Conservation (phyloP, 2,329 filamentous ascomycete genomes). For the Volutella citrinella region DNA sequence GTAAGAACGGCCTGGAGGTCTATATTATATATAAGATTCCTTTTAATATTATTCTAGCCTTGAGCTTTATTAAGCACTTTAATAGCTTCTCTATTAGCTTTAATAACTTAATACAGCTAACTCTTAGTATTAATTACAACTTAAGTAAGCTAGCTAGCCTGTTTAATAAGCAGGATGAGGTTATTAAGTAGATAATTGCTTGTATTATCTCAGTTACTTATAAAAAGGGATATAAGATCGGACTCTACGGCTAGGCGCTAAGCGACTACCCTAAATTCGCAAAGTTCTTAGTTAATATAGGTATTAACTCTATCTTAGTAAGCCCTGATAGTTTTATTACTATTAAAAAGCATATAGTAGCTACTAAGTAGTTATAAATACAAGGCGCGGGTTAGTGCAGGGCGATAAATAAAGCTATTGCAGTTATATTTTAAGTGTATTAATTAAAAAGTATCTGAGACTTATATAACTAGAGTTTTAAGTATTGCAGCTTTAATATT, state of each 20-base stretch:
- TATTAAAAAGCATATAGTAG: conserved; percentile 30
- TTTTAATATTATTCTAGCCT: conserved; percentile 37
- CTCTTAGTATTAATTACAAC: conserved; percentile 36
- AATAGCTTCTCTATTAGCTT: conserved; percentile 41
- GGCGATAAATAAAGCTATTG: too few relatives aligned
- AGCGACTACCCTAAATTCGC: conserved; percentile 38
- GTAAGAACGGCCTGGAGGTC: conserved; percentile 33
- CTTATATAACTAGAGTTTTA: too few relatives aligned
- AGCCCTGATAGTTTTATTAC: conserved; percentile 37
- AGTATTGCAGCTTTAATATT: too few relatives aligned
- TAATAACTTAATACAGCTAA: conserved; percentile 38
- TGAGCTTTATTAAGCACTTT: conserved; percentile 32
- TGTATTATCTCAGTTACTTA: conserved; percentile 29
- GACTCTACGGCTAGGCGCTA: conserved; percentile 37
- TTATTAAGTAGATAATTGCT: conserved; percentile 38
- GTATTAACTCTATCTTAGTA: conserved; percentile 38
- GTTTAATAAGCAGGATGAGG: conserved; percentile 37
- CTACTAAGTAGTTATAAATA: too few relatives aligned
- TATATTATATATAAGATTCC: conserved; percentile 42
- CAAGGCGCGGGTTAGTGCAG: too few relatives aligned
- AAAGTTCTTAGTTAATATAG: conserved; percentile 31
- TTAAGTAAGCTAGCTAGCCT: conserved; percentile 33
- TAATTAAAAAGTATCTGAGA: too few relatives aligned
- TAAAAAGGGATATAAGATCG: conserved; percentile 32
- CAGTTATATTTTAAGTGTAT: too few relatives aligned